Base-by-base conservation (phyloP, 2,329 filamentous ascomycete species). In the Exserohilum rostratum region DNA sequence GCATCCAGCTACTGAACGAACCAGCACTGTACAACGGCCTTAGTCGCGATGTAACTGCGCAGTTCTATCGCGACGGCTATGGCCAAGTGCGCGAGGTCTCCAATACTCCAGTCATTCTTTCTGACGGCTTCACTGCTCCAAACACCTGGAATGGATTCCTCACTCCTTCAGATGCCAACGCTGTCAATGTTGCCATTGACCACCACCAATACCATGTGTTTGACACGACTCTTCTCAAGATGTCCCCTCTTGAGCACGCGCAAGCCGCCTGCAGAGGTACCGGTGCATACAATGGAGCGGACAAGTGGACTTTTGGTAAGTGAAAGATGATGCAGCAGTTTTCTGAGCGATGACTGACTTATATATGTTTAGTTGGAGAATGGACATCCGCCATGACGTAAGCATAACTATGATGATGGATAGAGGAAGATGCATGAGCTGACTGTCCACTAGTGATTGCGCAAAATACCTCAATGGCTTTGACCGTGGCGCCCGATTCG, bases 141-240 rank as follows among this genome's bases (percentile, higher is more conserved):
- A 79, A 74, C 39, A 78, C 76, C 6, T 90, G 85, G 83, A 89
- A 89, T 64, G 83, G 80, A 5, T 85, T 85, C 71, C 78, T 88
- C 62, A 83, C 78, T 2, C 76, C 77, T 1, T 77, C 74, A 0
- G 80, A 83, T 65, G 75, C 79, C 58, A 77, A 79, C 60, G 76
- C 80, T 3, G 76, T 81, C 39, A 82, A 83, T 42, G 81, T 88
- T 35, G 82, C 83, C 40, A 73, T 90, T 58, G 87, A 90, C 66
- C 85, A 87, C 53, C 87, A 90, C 68, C 85, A 89, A 67, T 90
- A 90, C 68, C 83, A 89, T 68, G 79, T 86, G 53, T 89, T 89
- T 73, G 79, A 77, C 55, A 72, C 79, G 20, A 76, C 74, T 0
- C 75, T 83, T 25, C 74, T 87, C 27, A 77, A 78, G 18, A 72